Base-by-base conservation (phyloP, 805 yeast genomes). In the Wickerhamomyces silvicola region DNA sequence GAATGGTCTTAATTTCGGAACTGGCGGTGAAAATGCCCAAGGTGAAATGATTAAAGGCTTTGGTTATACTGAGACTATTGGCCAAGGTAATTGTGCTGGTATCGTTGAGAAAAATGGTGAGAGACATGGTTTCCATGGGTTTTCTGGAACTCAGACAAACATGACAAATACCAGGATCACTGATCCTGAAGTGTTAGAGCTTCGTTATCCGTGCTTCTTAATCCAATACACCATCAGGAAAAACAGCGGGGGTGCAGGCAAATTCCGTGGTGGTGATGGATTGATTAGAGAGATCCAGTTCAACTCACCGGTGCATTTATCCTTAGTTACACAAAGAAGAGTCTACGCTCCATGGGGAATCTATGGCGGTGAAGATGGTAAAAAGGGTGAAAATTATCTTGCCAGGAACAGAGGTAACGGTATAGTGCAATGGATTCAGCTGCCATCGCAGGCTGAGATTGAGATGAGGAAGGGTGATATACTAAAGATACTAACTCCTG, bases 41-140 rank as follows among this genome's bases (percentile, higher is more conserved):
- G 59, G 72, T 24, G 44, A 70, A 64, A 24, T 63, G 41, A 65
- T 19, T 50, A 49, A 36, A 68, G 70, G 74, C 8, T 72, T 71
- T 47, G 78, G 75, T 4, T 67, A 67, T 46, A 64, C 68, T 33
- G 78, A 72, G 42, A 70, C 78, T 3, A 70, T 72, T 35, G 72
- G 75, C 38, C 74, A 72, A 25, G 78, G 78, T 17, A 60, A 66
- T 24, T 74, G 77, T 37, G 77, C 76, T 14, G 71, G 72, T 6
- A 64, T 42, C 42, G 57, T 39, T 47, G 71, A 68, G 45, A 60
- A 48, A 85, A 62, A 80, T 45, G 96, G 95, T 18, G 83, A 82
- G 87, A 78, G 70, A 20, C 63, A 65, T 11, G 81, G 82, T 0
- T 48, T 46, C 32, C 48, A 67, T 19, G 73, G 73, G 11, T 70